phyloP scores from a whole-genome alignment of 257 asterid species.

The Ocimum tenuiflorum region DNA sequence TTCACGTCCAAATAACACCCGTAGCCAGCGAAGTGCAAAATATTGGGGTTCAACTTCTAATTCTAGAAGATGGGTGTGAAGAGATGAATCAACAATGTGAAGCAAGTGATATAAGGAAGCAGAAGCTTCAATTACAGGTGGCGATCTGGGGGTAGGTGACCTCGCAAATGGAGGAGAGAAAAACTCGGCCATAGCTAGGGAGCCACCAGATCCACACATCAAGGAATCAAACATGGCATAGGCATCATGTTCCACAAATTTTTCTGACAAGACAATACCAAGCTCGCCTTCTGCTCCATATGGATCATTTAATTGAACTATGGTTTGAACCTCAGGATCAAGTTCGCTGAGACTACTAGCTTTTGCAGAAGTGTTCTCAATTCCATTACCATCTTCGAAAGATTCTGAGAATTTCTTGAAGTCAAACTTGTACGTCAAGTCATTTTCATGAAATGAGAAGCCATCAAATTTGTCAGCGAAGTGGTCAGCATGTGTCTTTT shows the following conservation, averaged over 20 bases:
- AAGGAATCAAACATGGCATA: slow-evolving; percentile 82
- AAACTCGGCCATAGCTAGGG: slow-evolving; percentile 70
- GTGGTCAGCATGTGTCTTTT: slow-evolving; percentile 55
- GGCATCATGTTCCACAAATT: slow-evolving; percentile 85
- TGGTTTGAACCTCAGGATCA: slow-evolving; percentile 56
- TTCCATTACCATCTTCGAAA: slow-evolving; percentile 28
- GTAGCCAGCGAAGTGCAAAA: slow-evolving; percentile 81
- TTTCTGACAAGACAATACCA: too few relatives aligned
- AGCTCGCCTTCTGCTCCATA: too few relatives aligned
- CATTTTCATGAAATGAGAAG: slow-evolving; percentile 73
- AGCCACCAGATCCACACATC: slow-evolving; percentile 77
- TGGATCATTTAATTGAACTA: slow-evolving; percentile 64
- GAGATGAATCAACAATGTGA: slow-evolving; percentile 69
- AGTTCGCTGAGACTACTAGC: slow-evolving; percentile 39
- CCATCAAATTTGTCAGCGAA: slow-evolving; percentile 70
- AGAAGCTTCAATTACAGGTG: slow-evolving; percentile 88
- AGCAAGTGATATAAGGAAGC: slow-evolving; percentile 69
- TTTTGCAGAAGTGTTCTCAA: slow-evolving; percentile 32
- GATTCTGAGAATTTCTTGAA: slow-evolving; percentile 68
- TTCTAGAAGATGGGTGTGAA: slow-evolving; percentile 79
- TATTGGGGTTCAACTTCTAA: slow-evolving; percentile 90
- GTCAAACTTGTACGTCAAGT: slow-evolving; percentile 62
- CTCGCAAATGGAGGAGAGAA: slow-evolving; percentile 49
- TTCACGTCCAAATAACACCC: slow-evolving; percentile 90
- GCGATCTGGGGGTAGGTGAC: slow-evolving; percentile 45